phyloP scores from a whole-genome alignment of 176 grass and related monocot species.

The sorghum (Sorghum bicolor) region Sorghum_bicolor_NCBIv3 NC_012878.2:47205001-47205500 shows the following conservation, averaged over 20 bases:
- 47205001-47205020: background rate
- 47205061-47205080: background rate
- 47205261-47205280: background rate
- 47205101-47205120: background rate
- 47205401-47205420: background rate
- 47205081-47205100: background rate
- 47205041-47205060: background rate
- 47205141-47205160: background rate
- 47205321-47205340: background rate
- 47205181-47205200: background rate
- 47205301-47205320: background rate
- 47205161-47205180: background rate
- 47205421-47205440: no score
- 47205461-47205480: slow-evolving; percentile 34
- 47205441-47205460: background rate
- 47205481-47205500: background rate
- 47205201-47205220: slow-evolving; percentile 19
- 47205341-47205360: slow-evolving; percentile 2
- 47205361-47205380: background rate
- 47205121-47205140: background rate
- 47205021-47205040: background rate
- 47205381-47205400: slow-evolving; percentile 1
- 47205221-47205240: slow-evolving; percentile 11
- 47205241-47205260: slow-evolving; percentile 17
- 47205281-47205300: background rate